Evolutionary conservation across 2,329 filamentous ascomycete genomes (phyloP).

Genomic region (Pseudogymnoascus pannorum): DNA sequence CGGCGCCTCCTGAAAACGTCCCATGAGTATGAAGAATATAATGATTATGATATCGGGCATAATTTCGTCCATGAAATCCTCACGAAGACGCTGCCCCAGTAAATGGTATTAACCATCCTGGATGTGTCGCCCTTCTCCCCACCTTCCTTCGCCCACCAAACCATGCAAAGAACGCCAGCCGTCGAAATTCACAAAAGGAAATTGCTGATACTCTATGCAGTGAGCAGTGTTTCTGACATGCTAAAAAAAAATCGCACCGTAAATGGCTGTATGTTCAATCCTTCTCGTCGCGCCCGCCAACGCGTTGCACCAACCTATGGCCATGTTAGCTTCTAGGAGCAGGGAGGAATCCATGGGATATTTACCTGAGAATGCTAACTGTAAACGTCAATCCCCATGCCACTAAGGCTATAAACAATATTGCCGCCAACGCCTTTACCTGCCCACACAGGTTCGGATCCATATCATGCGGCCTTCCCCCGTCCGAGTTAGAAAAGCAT

Average conservation of each 20-base stretch:
- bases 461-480: constrained; percentile 26
- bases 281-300: constrained; percentile 47
- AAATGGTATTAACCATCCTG: background rate
- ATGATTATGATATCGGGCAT: constrained; percentile 7
- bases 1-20: background rate
- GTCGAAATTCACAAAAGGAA: background rate
- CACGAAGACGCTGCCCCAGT: background rate
- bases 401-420: constrained; percentile 72
- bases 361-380: constrained; percentile 67
- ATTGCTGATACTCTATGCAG: constrained; percentile 3
- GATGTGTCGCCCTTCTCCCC: background rate
- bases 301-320: constrained; percentile 47
- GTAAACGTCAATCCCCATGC: constrained; percentile 90
- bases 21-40: constrained; percentile 1
- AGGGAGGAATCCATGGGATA: background rate
- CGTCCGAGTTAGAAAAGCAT: constrained; percentile 38
- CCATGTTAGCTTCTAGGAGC: constrained; percentile 23
- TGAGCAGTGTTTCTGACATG: background rate
- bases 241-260: background rate
- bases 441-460: constrained; percentile 47
- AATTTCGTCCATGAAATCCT: constrained; percentile 4
- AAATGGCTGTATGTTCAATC: constrained; percentile 10
- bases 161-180: constrained; percentile 2
- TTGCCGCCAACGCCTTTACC: constrained; percentile 65
- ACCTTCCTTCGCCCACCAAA: background rate